These are phyloP conservation scores for Candida coquimbonensis DNA, from an alignment of 805 yeast species.

Conservation along the genomic window DNA sequence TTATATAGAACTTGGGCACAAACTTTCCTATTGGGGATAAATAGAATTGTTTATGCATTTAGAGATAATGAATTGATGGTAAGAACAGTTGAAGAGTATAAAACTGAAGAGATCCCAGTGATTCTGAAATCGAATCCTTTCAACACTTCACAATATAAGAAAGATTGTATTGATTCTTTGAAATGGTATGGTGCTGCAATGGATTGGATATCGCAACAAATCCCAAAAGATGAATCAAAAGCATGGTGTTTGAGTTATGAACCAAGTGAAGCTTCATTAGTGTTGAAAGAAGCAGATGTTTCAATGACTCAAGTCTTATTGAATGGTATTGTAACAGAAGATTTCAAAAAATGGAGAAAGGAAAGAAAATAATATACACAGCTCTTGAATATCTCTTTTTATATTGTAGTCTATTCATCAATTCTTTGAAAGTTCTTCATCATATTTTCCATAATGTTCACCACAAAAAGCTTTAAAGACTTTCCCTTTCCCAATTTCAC, in stretches of 20 bases:
- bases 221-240: slow-evolving; percentile 47
- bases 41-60: slow-evolving; percentile 78
- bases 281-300: slow-evolving; percentile 40
- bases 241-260: slow-evolving; percentile 53
- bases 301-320: slow-evolving; percentile 30
- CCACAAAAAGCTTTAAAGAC: no score
- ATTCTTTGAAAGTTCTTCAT: no score
- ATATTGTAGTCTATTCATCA: no score
- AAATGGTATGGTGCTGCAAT: slow-evolving; percentile 82
- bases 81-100: slow-evolving; percentile 63
- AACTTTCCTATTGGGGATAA: slow-evolving; percentile 80
- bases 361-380: slow-evolving; percentile 1
- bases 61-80: slow-evolving; percentile 67
- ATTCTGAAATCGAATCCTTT: slow-evolving; percentile 47
- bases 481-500: no score
- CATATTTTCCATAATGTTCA: no score
- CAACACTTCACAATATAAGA: slow-evolving; percentile 34
- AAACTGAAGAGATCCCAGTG: slow-evolving; percentile 73
- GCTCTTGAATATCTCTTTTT: no score
- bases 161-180: slow-evolving; percentile 71
- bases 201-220: slow-evolving; percentile 60
- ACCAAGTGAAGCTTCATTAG: slow-evolving; percentile 45
- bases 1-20: slow-evolving; percentile 87
- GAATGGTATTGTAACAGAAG: slow-evolving; percentile 39
- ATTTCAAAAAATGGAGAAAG: slow-evolving; percentile 49